Percentiles rank a stretch among this genome's conserved stretches.
These are phyloP conservation scores for Russula earlei DNA, from an alignment of 768 basidiomycete genomes.

Conservation along the genomic window DNA sequence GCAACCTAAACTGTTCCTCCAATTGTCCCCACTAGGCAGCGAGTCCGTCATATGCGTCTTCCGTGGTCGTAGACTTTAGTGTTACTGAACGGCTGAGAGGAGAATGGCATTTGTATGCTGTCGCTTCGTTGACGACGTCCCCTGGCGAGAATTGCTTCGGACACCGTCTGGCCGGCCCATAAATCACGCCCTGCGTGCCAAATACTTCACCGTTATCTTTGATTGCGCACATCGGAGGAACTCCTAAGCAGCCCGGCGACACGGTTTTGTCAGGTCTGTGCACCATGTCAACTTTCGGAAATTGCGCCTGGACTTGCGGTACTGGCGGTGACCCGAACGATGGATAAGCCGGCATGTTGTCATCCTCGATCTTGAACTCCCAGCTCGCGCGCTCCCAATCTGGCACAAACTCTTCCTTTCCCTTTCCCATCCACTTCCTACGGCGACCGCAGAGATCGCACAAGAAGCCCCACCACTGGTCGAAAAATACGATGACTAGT, in stretches of 20 bases:
- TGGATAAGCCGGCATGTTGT: slow-evolving; percentile 25
- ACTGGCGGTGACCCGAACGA: slow-evolving; percentile 23
- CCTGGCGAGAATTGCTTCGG: background rate
- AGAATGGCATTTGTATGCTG: background rate
- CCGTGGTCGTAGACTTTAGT: background rate
- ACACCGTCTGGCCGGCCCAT: background rate
- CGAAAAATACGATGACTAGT: slow-evolving; percentile 56
- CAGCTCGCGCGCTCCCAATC: slow-evolving; percentile 57
- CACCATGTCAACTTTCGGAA: background rate
- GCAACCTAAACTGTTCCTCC: background rate
- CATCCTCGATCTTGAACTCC: slow-evolving; percentile 33
- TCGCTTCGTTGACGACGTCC: background rate
- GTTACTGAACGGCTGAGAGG: background rate
- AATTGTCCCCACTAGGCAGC: background rate
- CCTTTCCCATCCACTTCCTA: slow-evolving; percentile 21
- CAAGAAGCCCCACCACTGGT: slow-evolving; percentile 58
- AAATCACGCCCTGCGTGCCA: background rate
- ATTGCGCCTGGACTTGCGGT: slow-evolving; percentile 1
- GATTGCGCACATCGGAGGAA: background rate
- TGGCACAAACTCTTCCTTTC: slow-evolving; percentile 47
- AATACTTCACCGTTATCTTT: background rate
- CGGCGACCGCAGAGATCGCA: slow-evolving; percentile 38
- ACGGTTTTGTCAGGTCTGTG: background rate
- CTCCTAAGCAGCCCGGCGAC: background rate
- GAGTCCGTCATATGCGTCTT: slow-evolving; percentile 18